Percentiles rank a stretch among this genome's conserved stretches.
phyloP scores from a whole-genome alignment of 164 flowering plant species.

The Umbellularia californica region DNA sequence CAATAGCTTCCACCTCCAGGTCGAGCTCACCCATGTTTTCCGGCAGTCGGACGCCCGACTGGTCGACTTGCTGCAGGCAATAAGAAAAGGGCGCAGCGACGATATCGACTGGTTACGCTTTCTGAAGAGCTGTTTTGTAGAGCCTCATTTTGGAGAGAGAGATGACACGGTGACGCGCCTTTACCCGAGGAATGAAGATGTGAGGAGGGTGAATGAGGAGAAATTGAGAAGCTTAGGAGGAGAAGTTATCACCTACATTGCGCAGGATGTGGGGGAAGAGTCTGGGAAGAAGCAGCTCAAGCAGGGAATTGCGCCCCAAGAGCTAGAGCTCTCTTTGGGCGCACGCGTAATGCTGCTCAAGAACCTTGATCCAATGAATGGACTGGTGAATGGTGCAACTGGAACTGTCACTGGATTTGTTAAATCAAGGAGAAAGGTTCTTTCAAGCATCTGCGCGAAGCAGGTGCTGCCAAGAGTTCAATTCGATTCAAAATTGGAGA shows the following conservation, averaged over 20 bases:
- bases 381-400: conserved; percentile 61
- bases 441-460: conserved; percentile 3
- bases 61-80: conserved; percentile 45
- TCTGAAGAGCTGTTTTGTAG: conserved; percentile 24
- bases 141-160: conserved; percentile 4
- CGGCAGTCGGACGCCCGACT: conserved; percentile 42
- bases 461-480: conserved; percentile 37
- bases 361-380: conserved; percentile 26
- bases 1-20: conserved; percentile 42
- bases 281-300: conserved; percentile 40
- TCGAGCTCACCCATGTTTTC: conserved; percentile 43
- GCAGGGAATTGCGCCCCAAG: conserved; percentile 34
- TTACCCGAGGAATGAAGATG: conserved; percentile 49
- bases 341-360: conserved; percentile 59
- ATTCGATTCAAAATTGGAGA: conserved; percentile 40
- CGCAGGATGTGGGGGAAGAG: conserved; percentile 37
- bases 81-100: conserved; percentile 37
- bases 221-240: conserved; percentile 27
- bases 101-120: conserved; percentile 28
- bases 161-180: conserved; percentile 33
- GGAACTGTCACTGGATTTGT: conserved; percentile 41
- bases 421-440: background rate
- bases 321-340: conserved; percentile 39
- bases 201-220: conserved; percentile 32
- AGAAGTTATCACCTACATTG: conserved; percentile 25